Conservation (phyloP, 306 rosid genomes). For the Cicer chorassanicum region DNA sequence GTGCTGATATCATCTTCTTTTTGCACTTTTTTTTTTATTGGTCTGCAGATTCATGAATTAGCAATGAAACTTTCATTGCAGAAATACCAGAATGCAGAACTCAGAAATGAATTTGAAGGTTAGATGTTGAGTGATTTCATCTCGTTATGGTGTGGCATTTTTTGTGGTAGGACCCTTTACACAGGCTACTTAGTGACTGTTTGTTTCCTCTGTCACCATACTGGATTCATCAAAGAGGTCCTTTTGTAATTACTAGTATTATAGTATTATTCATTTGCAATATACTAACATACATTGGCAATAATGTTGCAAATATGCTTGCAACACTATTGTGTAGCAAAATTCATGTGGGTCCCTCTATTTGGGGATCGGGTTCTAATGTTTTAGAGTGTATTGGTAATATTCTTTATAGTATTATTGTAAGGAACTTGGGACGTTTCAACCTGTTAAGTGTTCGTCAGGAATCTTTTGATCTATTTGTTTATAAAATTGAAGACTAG, state of each 20-base stretch:
- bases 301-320: not conserved
- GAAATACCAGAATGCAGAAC: conserved; percentile 79
- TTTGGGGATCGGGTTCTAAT: not conserved
- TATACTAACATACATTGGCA: not conserved
- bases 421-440: conserved; percentile 3
- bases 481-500: conserved; percentile 21
- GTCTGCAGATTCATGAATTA: conserved; percentile 83
- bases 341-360: not conserved
- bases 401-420: not conserved
- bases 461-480: not conserved
- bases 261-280: conserved; percentile 12
- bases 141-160: conserved; percentile 13
- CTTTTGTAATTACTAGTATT: conserved; percentile 12
- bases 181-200: conserved; percentile 21
- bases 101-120: conserved; percentile 89
- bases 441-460: not conserved
- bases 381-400: not conserved
- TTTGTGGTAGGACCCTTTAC: conserved; percentile 22
- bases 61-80: conserved; percentile 81
- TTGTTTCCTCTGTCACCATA: conserved; percentile 8
- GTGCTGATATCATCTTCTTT: conserved; percentile 12
- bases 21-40: not conserved
- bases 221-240: conserved; percentile 6
- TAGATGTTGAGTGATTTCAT: conserved; percentile 41
- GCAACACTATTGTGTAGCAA: not conserved